Evolutionary conservation across 768 basidiomycete genomes (phyloP), one percentile per base, ranked within the genome.

Genomic region (Erythrobasidium yunnanense): DNA sequence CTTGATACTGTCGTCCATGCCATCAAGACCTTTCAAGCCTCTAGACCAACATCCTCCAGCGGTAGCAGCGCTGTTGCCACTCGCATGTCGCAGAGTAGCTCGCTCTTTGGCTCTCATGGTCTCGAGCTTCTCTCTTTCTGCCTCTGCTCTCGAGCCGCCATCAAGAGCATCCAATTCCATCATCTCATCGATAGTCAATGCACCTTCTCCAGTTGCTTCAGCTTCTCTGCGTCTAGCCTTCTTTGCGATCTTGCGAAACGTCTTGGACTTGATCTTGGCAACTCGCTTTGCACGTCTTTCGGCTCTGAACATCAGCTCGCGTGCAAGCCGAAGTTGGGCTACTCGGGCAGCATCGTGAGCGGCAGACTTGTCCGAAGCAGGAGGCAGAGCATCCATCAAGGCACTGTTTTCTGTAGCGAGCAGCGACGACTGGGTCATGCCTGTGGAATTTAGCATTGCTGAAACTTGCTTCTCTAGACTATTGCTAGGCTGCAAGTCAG

Each of bases 221-320:
- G 75, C 78, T 17, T 85, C 77, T 68, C 83, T 83, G 66, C 85
- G 87, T 50, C 81, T 81, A 72, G 86, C 83, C 74, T 87, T 90
- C 75, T 88, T 82, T 73, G 84, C 85, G 51, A 96, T 80, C 70
- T 86, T 85, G 29, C 91, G 81, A 74, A 90, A 97, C 1, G 88
- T 84, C 77, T 90, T 93, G 75, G 87, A 89, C 79, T 97, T 97
- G 77, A 99, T 99, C 78, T 92, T 96, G 22, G 86, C 83, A 18
- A 93, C 80, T 18, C 92, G 83, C 73, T 87, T 87, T 18, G 90
- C 88, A 75, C 93, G 91, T 34, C 83, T 79, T 71, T 96, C 93
- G 0, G 90, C 90, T 3, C 92, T 84, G 78, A 93, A 95, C 79
- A 90, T 86, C 42, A 96, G 81, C 71, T 95, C 92, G 20, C 93